Conservation (phyloP, 306 rosid genomes). For the Medicago ruthenica region DNA sequence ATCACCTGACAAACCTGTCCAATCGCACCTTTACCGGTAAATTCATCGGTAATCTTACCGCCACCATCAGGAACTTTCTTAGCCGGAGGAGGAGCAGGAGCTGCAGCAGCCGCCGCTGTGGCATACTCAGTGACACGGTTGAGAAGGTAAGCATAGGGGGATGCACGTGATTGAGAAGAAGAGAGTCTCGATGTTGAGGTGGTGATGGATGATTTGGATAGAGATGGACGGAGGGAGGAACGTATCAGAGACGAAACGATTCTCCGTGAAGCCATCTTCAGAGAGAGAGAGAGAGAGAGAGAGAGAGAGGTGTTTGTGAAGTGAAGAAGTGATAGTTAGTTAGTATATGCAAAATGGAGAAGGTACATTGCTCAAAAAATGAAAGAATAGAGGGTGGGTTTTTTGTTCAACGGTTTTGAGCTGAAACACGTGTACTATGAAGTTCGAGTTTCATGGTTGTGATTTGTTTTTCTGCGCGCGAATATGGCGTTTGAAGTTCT, state of each 20-base stretch:
- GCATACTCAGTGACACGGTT: slow-evolving; percentile 73
- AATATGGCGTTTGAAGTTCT: slow-evolving; percentile 12
- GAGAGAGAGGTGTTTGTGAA: slow-evolving; percentile 60
- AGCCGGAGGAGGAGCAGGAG: slow-evolving; percentile 47
- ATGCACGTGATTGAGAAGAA: slow-evolving; percentile 58
- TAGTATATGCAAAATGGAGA: background rate
- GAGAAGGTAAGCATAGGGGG: slow-evolving; percentile 68
- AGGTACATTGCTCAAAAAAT: background rate
- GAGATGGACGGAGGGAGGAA: slow-evolving; percentile 72
- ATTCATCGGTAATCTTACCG: slow-evolving; percentile 82
- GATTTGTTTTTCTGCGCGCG: slow-evolving; percentile 2
- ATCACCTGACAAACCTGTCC: slow-evolving; percentile 94
- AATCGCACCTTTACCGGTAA: slow-evolving; percentile 81
- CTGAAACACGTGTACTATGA: slow-evolving; percentile 28
- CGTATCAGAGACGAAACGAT: slow-evolving; percentile 69
- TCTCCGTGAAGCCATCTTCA: slow-evolving; percentile 85
- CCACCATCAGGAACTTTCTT: slow-evolving; percentile 51
- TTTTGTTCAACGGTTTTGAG: background rate
- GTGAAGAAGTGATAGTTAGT: background rate
- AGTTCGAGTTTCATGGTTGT: background rate
- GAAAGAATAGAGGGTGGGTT: background rate
- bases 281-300: slow-evolving; percentile 47
- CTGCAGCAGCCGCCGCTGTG: slow-evolving; percentile 59
- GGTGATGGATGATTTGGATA: slow-evolving; percentile 58
- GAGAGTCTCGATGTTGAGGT: slow-evolving; percentile 54